Base-by-base conservation (phyloP, 179 eudicot genomes). In the Silene coronaria region DNA sequence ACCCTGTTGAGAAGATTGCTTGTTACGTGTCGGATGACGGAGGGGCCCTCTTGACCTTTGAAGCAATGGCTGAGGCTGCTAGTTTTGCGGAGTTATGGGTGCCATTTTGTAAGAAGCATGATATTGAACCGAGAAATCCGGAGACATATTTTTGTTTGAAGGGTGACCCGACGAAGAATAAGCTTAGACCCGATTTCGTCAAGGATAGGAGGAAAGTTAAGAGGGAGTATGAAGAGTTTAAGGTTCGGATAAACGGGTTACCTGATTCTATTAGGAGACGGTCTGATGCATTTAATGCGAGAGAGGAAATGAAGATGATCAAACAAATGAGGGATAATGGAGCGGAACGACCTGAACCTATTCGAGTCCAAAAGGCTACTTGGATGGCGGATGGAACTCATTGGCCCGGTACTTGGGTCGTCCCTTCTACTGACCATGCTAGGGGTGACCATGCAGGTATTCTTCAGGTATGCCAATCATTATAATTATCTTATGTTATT, bases 351-450 rank as follows among this genome's bases (percentile, higher is more conserved):
- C 32, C 78, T 22, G 92, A 90, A 73, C 87, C 88, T 0, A 85
- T 86, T 34, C 83, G 87, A 72, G 86, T 85, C 6, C 82, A 67
- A 30, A 89, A 89, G 81, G 97, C 97, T 34, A 93, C 97, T 59
- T 93, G 98, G 98, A 93, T 93, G 98, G 96, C 98, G 0, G 98
- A 93, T 80, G 98, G 98, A 10, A 89, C 97, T 5, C 97, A 93
- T 24, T 93, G 98, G 98, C 98, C 98, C 0, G 98, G 98, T 19
- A 85, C 97, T 66, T 93, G 98, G 98, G 75, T 81, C 14, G 64
- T 72, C 59, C 66, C 91, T 32, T 10, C 81, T 2, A 46, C 80
- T 2, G 95, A 92, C 24, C 97, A 92, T 67, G 75, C 89, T 19
- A 92, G 84, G 73, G 96, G 97, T 30, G 93, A 91, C 70, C 98